These are phyloP conservation scores for Tillandsia fasciculata DNA, from an alignment of 176 grass and related monocot genomes.

Conservation along the genomic window DNA sequence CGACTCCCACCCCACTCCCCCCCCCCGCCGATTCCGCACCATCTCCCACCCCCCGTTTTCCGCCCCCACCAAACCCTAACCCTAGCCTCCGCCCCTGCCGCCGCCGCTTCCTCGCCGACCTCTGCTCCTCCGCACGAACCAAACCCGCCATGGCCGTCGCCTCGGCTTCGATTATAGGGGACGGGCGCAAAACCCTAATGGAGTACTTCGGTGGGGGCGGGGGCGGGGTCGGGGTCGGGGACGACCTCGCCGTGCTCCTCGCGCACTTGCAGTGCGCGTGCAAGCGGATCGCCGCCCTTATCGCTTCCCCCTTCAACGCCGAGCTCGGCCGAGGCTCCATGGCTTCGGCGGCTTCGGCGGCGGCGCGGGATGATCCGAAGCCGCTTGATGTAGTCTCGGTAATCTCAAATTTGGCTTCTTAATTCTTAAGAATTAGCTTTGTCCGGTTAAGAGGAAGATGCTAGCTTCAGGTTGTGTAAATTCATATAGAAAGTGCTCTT, in stretches of 20 bases:
- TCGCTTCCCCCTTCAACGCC: constrained; percentile 49
- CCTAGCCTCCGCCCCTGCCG: constrained; percentile 4
- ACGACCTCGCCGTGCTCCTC: constrained; percentile 59
- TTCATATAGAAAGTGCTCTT: too few species aligned
- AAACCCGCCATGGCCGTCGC: constrained; percentile 23
- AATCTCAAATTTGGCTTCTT: not conserved
- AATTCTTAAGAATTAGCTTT: not conserved
- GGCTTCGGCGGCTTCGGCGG: constrained; percentile 1
- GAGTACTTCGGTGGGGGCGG: constrained; percentile 48
- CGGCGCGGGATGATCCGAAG: constrained; percentile 59
- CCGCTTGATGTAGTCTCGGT: constrained; percentile 85
- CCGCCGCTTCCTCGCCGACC: not conserved
- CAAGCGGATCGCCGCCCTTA: constrained; percentile 77
- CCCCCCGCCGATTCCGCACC: constrained; percentile 1
- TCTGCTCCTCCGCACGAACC: not conserved
- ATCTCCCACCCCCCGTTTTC: constrained; percentile 24
- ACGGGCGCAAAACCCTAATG: constrained; percentile 37
- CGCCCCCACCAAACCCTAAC: not conserved
- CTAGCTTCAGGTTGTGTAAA: too few species aligned
- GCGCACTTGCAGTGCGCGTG: constrained; percentile 72
- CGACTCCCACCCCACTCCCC: not conserved
- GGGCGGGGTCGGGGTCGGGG: constrained; percentile 16
- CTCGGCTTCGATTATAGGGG: not conserved
- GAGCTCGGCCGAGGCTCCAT: constrained; percentile 18
- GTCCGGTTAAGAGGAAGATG: too few species aligned